phyloP scores from a whole-genome alignment of 148 eudicot genomes.

The Fagopyrum homotropicum region DNA sequence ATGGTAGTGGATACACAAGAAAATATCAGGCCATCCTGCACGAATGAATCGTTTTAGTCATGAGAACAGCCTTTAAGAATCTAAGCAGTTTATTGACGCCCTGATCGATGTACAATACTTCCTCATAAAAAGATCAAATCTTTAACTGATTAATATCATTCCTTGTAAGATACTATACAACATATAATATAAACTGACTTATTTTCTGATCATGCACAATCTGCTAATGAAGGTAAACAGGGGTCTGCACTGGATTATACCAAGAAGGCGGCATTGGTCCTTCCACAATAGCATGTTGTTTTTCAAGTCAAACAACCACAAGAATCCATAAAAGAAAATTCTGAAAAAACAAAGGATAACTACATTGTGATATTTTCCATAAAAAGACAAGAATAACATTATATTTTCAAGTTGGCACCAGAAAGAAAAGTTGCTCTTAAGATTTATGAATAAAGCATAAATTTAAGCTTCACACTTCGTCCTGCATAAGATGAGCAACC shows the following conservation, averaged over 20 bases:
- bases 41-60: background rate
- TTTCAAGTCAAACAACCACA: conserved; percentile 1
- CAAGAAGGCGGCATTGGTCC: background rate
- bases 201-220: background rate
- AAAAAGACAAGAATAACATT: background rate
- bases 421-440: conserved; percentile 1
- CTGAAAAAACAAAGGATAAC: background rate
- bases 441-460: background rate
- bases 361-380: background rate
- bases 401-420: background rate
- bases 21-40: background rate
- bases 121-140: background rate
- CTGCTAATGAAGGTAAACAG: background rate
- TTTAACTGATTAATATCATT: background rate
- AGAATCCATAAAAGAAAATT: background rate
- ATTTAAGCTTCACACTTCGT: background rate
- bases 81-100: background rate
- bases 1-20: background rate
- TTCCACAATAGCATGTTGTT: background rate
- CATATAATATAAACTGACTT: background rate
- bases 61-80: background rate
- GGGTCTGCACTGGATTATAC: background rate
- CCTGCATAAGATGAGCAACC: background rate
- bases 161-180: background rate
- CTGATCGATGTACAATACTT: background rate